Conservation (phyloP, 116 monocot species). For the Posidonia oceanica region DNA sequence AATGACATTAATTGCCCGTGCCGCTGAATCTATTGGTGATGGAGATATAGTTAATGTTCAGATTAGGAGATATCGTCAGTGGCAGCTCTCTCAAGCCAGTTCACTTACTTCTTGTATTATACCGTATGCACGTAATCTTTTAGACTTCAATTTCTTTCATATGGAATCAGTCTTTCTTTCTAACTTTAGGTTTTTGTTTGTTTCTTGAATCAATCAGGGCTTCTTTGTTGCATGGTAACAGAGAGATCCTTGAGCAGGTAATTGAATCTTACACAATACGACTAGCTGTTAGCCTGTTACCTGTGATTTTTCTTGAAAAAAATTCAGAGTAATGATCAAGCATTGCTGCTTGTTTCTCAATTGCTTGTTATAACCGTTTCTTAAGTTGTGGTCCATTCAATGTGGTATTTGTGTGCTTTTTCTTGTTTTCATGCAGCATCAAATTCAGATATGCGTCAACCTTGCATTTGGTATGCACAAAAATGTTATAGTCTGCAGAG, state of each 20-base stretch:
- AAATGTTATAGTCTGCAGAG: too few relatives aligned
- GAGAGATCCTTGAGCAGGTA: slow-evolving; percentile 75
- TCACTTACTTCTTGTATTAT: slow-evolving; percentile 83
- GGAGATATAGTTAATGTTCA: slow-evolving; percentile 92
- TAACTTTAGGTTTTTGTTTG: neutral
- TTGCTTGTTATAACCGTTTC: neutral
- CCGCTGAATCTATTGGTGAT: slow-evolving; percentile 81
- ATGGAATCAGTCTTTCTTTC: neutral
- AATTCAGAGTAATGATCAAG: neutral
- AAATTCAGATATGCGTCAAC: neutral
- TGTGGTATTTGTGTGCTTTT: neutral
- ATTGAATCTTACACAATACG: neutral
- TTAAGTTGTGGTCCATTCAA: neutral
- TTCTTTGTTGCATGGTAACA: slow-evolving; percentile 66
- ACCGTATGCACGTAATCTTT: slow-evolving; percentile 40
- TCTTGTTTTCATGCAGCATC: neutral
- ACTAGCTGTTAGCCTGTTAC: neutral
- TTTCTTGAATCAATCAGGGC: slow-evolving; percentile 40
- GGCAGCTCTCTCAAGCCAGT: slow-evolving; percentile 86
- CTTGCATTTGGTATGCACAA: neutral
- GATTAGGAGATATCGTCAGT: slow-evolving; percentile 92
- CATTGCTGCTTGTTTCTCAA: neutral
- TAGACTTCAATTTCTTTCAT: neutral
- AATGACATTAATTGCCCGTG: slow-evolving; percentile 64
- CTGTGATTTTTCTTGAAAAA: neutral